Base-by-base conservation (phyloP, 129 eudicot genomes). In the Dittrichia graveolens region DNA sequence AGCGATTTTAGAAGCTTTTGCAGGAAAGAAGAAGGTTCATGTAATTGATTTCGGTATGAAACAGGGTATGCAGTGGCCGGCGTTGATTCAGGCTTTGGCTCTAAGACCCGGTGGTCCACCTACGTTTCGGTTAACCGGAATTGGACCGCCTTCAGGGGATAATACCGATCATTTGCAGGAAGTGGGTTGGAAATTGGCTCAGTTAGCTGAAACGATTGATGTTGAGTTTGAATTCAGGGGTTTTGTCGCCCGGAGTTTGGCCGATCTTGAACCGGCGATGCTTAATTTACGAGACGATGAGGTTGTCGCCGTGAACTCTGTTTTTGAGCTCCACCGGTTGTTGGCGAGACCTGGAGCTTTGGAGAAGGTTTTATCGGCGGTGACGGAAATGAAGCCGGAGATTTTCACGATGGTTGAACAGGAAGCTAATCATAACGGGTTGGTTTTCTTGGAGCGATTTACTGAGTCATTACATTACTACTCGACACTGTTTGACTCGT, bases 1-100 rank as follows among this genome's bases (percentile, higher is more conserved):
- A 69, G 95, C 98, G 6, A 87, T 92, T 18, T 58, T 92, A 3
- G 98, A 92, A 80, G 88, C 96, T 0, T 89, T 92, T 37, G 85
- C 81, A 0, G 88, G 83, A 2, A 80, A 84, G n/a, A 77, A 73
- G 2, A 69, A 63, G 5, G 96, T 92, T 6, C 98, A 92, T 53
- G 91, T 92, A 3, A 85, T 92, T 46, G 98, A 92, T 87, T 92
- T 89, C 53, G 76, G 98, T 19, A 81, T 92, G 83, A 92, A 92
- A 7, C 96, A 92, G 43, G 97, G 97, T 18, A 84, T 84, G 89
- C 97, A 92, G 60, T 92, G 97, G 97, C 97, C 97, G 18, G 93
- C 97, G 19, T 77, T 92, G 72, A 78, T 92, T 78, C 97, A 92
- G 10, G 96, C 93, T 3, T 52, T 92, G 15, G 97, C 98, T 1